Conservation (phyloP, 2,329 filamentous ascomycete species). For the Cercospora sojina region DNA sequence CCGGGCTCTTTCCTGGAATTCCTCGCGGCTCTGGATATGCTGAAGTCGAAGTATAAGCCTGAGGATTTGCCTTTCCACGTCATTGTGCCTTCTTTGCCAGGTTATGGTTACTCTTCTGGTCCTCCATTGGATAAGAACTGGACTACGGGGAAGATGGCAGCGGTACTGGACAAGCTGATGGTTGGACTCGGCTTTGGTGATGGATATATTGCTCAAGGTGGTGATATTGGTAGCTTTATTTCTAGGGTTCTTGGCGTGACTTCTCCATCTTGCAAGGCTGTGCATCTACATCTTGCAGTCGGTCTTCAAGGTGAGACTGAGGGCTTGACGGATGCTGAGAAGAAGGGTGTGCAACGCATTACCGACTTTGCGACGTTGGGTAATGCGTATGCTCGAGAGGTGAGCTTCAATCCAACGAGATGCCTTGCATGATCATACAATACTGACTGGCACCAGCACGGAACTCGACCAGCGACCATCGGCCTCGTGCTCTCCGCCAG, state of each 20-base stretch:
- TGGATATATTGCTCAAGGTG: slow-evolving; percentile 58
- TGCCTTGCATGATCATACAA: not conserved
- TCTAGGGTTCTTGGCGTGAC: slow-evolving; percentile 45
- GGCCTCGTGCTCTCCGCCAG: slow-evolving; percentile 54
- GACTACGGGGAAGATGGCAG: slow-evolving; percentile 41
- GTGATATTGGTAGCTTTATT: slow-evolving; percentile 54
- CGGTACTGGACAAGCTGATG: slow-evolving; percentile 54
- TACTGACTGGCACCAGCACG: slow-evolving; percentile 43
- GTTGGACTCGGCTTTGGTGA: slow-evolving; percentile 52
- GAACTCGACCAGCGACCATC: slow-evolving; percentile 55
- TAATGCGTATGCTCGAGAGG: slow-evolving; percentile 48
- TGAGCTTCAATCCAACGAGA: not conserved
- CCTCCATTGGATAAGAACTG: slow-evolving; percentile 51
- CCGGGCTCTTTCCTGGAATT: slow-evolving; percentile 57
- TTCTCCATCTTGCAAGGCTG: slow-evolving; percentile 51
- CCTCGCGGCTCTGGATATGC: slow-evolving; percentile 50
- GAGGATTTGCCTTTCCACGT: slow-evolving; percentile 57
- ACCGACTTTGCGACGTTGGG: slow-evolving; percentile 39
- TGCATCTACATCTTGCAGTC: slow-evolving; percentile 29
- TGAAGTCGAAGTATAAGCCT: slow-evolving; percentile 51
- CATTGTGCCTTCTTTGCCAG: slow-evolving; percentile 56
- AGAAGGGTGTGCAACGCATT: slow-evolving; percentile 27
- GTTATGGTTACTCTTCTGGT: slow-evolving; percentile 53
- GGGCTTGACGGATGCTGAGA: slow-evolving; percentile 25
- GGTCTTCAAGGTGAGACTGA: slow-evolving; percentile 19